Evolutionary conservation across 331 rosid genomes (phyloP).

Genomic region (Malus hybrid): DNA sequence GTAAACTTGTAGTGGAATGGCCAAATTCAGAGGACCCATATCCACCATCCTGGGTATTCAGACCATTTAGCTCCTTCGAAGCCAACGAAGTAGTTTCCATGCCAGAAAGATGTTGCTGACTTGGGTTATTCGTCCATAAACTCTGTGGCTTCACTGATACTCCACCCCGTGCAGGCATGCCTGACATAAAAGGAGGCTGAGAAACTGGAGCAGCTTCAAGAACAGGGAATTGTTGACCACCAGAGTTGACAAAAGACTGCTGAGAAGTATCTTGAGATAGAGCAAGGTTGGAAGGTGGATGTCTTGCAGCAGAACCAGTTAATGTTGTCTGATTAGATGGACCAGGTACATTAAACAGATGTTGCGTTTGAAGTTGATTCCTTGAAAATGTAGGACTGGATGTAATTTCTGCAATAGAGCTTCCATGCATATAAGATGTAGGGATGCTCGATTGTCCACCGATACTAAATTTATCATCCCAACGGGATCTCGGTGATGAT

Average conservation of each 20-base stretch:
- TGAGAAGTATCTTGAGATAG: slow-evolving; percentile 30
- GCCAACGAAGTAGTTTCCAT: slow-evolving; percentile 16
- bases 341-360: slow-evolving; percentile 13
- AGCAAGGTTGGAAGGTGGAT: slow-evolving; percentile 23
- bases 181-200: slow-evolving; percentile 20
- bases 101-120: slow-evolving; percentile 26
- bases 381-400: slow-evolving; percentile 28
- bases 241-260: slow-evolving; percentile 3
- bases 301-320: slow-evolving; percentile 18
- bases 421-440: slow-evolving; percentile 20
- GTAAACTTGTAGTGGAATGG: slow-evolving; percentile 15
- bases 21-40: slow-evolving; percentile 14
- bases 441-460: slow-evolving; percentile 21
- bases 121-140: slow-evolving; percentile 22
- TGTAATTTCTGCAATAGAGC: slow-evolving; percentile 20
- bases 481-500: slow-evolving; percentile 24
- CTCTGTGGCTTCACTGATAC: slow-evolving; percentile 16
- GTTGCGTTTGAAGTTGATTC: slow-evolving; percentile 35
- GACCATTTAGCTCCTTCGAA: slow-evolving; percentile 22
- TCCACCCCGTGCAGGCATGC: slow-evolving; percentile 28
- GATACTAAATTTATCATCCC: slow-evolving; percentile 28
- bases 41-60: slow-evolving; percentile 20
- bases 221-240: slow-evolving; percentile 30
- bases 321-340: slow-evolving; percentile 27
- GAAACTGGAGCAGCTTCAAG: slow-evolving; percentile 30